Percentiles rank a stretch among this genome's conserved stretches.
phyloP scores from a whole-genome alignment of 495 filamentous ascomycete genomes.

The Endocarpon pusillum region DNA sequence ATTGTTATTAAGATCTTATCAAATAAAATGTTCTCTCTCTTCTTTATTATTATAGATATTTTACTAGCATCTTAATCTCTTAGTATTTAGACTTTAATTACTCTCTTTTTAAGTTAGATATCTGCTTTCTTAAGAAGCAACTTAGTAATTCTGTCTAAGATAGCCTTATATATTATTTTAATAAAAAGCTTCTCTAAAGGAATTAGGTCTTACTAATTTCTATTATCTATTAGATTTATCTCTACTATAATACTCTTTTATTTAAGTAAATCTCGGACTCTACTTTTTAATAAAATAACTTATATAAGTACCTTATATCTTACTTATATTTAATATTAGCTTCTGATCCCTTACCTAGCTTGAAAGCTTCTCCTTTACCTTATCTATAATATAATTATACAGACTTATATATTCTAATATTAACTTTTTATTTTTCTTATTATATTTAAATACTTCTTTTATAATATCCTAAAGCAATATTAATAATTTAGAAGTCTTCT shows the following conservation, averaged over 20 bases:
- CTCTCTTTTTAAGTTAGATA: conserved; percentile 1
- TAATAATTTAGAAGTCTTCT: background rate
- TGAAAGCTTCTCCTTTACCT: background rate
- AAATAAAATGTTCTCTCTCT: background rate
- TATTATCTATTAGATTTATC: no score
- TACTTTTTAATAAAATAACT: conserved; percentile 1
- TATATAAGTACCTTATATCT: conserved; percentile 5
- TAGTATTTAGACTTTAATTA: background rate
- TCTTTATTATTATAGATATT: background rate
- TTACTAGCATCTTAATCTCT: background rate
- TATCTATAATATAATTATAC: conserved; percentile 1
- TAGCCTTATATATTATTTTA: conserved; percentile 2
- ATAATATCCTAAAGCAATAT: conserved; percentile 4
- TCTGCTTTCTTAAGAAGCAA: background rate
- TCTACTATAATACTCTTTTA: conserved; percentile 5
- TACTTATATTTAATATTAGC: background rate
- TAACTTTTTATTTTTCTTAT: conserved; percentile 1
- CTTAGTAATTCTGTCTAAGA: conserved; percentile 5
- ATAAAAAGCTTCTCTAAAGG: no score
- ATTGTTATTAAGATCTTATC: conserved; percentile 7
- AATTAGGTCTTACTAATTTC: no score
- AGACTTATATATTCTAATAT: conserved; percentile 2
- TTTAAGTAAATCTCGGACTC: conserved; percentile 5
- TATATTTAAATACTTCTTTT: conserved; percentile 5
- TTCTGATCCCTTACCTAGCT: background rate